Conservation (phyloP, 345 rosid genomes). For the Iberis pinnata region DNA sequence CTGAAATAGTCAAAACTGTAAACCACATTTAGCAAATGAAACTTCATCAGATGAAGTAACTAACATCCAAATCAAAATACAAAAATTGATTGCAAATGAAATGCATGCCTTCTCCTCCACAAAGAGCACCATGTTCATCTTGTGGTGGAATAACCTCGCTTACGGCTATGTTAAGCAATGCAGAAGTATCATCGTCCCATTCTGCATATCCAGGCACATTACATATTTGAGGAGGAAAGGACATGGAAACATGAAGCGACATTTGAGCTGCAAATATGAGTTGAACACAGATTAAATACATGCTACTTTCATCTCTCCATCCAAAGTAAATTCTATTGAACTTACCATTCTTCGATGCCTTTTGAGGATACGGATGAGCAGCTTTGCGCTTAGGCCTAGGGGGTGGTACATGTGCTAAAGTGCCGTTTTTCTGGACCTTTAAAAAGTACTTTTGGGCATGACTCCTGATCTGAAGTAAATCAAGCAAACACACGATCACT, state of each 20-base stretch:
- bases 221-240: slow-evolving; percentile 38
- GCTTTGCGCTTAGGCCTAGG: slow-evolving; percentile 93
- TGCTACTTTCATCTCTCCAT: not conserved
- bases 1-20: slow-evolving; percentile 21
- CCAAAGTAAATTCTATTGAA: slow-evolving; percentile 5
- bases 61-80: not conserved
- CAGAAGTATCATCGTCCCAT: slow-evolving; percentile 48
- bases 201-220: slow-evolving; percentile 36
- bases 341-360: slow-evolving; percentile 73
- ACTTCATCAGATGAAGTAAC: not conserved
- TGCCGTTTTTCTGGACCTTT: slow-evolving; percentile 77
- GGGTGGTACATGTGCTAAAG: slow-evolving; percentile 78
- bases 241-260: slow-evolving; percentile 39
- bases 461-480: slow-evolving; percentile 59
- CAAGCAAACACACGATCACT: not conserved
- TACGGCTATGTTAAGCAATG: slow-evolving; percentile 33
- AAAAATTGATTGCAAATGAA: not conserved
- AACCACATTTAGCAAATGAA: slow-evolving; percentile 1
- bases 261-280: slow-evolving; percentile 38
- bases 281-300: not conserved
- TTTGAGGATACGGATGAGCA: slow-evolving; percentile 89
- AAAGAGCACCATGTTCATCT: slow-evolving; percentile 18
- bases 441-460: slow-evolving; percentile 87
- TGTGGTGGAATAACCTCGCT: slow-evolving; percentile 21
- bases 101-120: slow-evolving; percentile 26